A percentile compares a stretch with the other conserved stretches of the same genome.
Evolutionary conservation across 495 filamentous ascomycete genomes (phyloP).

Genomic region (Darksidea phi): DNA sequence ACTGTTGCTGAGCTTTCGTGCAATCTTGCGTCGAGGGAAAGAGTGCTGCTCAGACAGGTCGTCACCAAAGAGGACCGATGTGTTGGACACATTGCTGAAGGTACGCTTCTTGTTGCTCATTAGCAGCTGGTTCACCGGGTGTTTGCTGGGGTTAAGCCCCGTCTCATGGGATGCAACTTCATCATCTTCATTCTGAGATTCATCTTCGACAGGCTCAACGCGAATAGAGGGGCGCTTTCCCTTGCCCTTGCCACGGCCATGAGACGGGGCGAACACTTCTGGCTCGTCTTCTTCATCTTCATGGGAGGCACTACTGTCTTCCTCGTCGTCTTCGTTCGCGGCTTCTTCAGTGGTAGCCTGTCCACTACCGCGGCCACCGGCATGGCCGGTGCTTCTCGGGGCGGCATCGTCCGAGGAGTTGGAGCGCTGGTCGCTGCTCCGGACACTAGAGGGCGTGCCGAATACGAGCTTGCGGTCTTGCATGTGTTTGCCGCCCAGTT

Average conservation of each 20-base stretch:
- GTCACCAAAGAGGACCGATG: constrained; percentile 29
- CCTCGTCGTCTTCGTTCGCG: constrained; percentile 29
- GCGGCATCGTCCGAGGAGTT: constrained; percentile 8
- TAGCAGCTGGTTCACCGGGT: constrained; percentile 3
- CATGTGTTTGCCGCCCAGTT: constrained; percentile 21
- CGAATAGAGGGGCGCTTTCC: constrained; percentile 32
- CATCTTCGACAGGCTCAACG: constrained; percentile 24
- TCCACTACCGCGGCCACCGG: constrained; percentile 14
- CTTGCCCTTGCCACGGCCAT: constrained; percentile 44
- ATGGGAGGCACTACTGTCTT: constrained; percentile 40
- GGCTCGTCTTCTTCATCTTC: constrained; percentile 53
- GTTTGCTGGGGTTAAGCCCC: constrained; percentile 25
- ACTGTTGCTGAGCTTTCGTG: constrained; percentile 27
- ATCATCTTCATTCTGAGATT: constrained; percentile 18
- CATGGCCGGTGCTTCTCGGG: constrained; percentile 17
- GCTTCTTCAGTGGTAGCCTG: constrained; percentile 27
- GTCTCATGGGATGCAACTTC: constrained; percentile 30
- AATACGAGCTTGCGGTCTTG: constrained; percentile 30
- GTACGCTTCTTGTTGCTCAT: constrained; percentile 31
- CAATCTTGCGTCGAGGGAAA: constrained; percentile 31
- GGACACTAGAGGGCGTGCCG: constrained; percentile 13
- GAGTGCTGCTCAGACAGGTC: constrained; percentile 1
- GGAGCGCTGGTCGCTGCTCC: constrained; percentile 20
- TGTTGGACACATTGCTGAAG: constrained; percentile 36
- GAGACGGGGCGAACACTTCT: constrained; percentile 55